Conservation (phyloP, 257 asterid genomes). For the Nicotiana undulata region DNA sequence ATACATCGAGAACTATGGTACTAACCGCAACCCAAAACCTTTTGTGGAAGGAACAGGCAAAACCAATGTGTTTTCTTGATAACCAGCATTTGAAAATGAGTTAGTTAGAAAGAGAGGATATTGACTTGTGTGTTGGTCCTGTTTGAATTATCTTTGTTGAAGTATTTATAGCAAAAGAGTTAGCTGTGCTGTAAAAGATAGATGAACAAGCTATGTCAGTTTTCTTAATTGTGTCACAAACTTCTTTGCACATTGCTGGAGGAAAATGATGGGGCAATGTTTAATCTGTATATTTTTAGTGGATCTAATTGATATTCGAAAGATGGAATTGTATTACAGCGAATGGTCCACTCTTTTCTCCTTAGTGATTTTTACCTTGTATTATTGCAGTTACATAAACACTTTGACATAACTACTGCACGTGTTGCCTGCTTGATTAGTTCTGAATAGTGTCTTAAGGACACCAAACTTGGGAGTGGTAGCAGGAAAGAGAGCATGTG, state of each 20-base stretch:
- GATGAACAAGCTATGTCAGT: neutral
- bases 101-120: neutral
- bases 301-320: too few relatives aligned
- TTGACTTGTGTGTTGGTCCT: neutral
- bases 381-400: neutral
- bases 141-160: neutral
- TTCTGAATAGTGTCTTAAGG: neutral
- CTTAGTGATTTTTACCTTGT: neutral
- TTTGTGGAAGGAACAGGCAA: neutral
- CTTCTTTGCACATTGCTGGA: neutral
- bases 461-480: slow-evolving; percentile 5
- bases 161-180: neutral
- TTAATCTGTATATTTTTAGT: too few relatives aligned
- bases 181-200: neutral
- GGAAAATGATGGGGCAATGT: neutral
- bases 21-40: neutral
- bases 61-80: neutral
- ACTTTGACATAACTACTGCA: neutral
- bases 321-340: neutral
- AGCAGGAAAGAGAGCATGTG: neutral
- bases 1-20: neutral
- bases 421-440: neutral
- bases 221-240: neutral
- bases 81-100: neutral
- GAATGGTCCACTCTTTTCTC: neutral